Evolutionary conservation across 2,329 filamentous ascomycete species (phyloP).

Genomic region (Fusarium cicatricum): DNA sequence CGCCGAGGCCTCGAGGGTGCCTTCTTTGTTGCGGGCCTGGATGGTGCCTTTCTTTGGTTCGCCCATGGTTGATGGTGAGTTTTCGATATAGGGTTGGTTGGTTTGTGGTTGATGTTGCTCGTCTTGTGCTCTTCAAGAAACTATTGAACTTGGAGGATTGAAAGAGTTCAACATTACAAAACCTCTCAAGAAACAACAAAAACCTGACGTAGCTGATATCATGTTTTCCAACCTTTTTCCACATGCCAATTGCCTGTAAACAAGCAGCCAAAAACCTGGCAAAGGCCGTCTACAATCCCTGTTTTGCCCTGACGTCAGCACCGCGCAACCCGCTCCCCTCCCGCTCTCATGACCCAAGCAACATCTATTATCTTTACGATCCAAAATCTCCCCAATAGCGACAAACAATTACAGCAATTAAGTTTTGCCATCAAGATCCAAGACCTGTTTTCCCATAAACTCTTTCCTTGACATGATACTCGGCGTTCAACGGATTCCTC

Average conservation of each 20-base stretch:
- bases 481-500: not conserved
- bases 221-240: not conserved
- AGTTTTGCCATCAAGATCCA: not conserved
- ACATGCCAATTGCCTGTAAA: conserved; percentile 17
- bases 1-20: conserved; percentile 46
- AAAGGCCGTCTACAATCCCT: conserved; percentile 31
- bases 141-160: not conserved
- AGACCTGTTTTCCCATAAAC: not conserved
- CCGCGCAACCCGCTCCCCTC: conserved; percentile 18
- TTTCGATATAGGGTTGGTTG: not conserved
- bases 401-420: conserved; percentile 13
- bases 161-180: not conserved
- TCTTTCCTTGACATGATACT: not conserved
- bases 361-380: not conserved
- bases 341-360: not conserved
- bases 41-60: conserved; percentile 42
- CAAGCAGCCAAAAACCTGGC: conserved; percentile 36
- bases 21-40: conserved; percentile 47
- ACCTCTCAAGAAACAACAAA: not conserved
- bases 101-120: not conserved
- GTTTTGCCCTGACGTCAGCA: conserved; percentile 39
- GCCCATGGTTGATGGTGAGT: conserved; percentile 15
- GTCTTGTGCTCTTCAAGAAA: not conserved
- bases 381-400: not conserved
- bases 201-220: conserved; percentile 30